Conservation (phyloP, 1,139 yeast species). For the Geotrichum phurueaensis region DNA sequence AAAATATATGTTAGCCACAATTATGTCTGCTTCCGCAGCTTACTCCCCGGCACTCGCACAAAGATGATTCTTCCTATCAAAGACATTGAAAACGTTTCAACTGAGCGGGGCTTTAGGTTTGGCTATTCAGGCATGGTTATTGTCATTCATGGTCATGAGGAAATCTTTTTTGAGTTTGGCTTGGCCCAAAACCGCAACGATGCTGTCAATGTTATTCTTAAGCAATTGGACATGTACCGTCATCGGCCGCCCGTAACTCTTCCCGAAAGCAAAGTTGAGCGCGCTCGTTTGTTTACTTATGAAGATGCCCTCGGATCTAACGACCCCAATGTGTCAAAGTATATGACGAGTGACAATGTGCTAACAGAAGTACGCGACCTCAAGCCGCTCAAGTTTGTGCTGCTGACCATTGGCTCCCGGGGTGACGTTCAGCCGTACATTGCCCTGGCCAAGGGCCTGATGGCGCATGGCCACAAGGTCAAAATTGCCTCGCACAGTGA, state of each 20-base stretch:
- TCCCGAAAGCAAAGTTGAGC: slow-evolving; percentile 18
- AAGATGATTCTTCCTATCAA: slow-evolving; percentile 76
- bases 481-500: slow-evolving; percentile 82
- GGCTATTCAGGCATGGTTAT: slow-evolving; percentile 65
- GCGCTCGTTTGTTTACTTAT: slow-evolving; percentile 32
- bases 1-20: slow-evolving; percentile 65
- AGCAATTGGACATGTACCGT: slow-evolving; percentile 41
- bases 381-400: slow-evolving; percentile 43
- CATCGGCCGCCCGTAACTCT: background rate
- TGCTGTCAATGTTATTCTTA: slow-evolving; percentile 51
- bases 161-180: slow-evolving; percentile 69
- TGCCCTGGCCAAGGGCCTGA: slow-evolving; percentile 74
- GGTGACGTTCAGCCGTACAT: slow-evolving; percentile 97
- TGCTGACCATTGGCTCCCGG: slow-evolving; percentile 85
- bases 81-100: slow-evolving; percentile 63
- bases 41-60: slow-evolving; percentile 72
- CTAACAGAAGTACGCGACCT: background rate
- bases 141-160: slow-evolving; percentile 68
- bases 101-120: slow-evolving; percentile 60
- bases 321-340: background rate
- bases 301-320: slow-evolving; percentile 25
- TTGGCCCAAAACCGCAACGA: slow-evolving; percentile 65
- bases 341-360: background rate
- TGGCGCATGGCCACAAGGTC: slow-evolving; percentile 74
- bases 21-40: slow-evolving; percentile 69